A percentile compares a stretch with the other conserved stretches of the same genome.
Conservation (phyloP, 2,329 filamentous ascomycete species). For the Paracamarosporium sp. region DNA sequence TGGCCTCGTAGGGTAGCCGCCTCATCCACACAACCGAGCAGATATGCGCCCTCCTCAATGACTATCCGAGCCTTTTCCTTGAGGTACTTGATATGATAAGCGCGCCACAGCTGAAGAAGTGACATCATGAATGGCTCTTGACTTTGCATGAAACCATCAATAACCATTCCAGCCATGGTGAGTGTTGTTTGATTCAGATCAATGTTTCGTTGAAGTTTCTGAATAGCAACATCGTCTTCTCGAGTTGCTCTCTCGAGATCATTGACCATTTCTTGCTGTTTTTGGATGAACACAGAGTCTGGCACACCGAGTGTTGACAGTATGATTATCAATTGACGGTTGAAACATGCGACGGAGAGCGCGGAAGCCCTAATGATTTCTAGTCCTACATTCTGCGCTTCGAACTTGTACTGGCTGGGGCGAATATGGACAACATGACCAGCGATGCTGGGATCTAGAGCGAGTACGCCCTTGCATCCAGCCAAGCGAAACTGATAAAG, state of each 20-base stretch:
- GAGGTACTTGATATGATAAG: conserved; percentile 86
- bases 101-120: conserved; percentile 81
- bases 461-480: conserved; percentile 89
- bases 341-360: conserved; percentile 79
- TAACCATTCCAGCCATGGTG: conserved; percentile 75
- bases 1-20: conserved; percentile 77
- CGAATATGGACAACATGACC: conserved; percentile 77
- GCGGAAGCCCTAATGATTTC: conserved; percentile 86
- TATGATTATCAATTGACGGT: conserved; percentile 89
- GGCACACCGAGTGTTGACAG: conserved; percentile 78
- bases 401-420: conserved; percentile 87
- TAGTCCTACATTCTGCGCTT: conserved; percentile 70
- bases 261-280: conserved; percentile 71
- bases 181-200: conserved; percentile 86
- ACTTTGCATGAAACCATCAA: conserved; percentile 76
- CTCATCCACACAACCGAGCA: conserved; percentile 90
- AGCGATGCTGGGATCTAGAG: conserved; percentile 72
- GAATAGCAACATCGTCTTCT: conserved; percentile 68
- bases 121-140: conserved; percentile 84
- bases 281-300: conserved; percentile 68
- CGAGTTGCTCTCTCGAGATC: conserved; percentile 74
- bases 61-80: conserved; percentile 91
- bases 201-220: conserved; percentile 74
- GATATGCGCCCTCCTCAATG: conserved; percentile 82
- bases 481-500: conserved; percentile 92